A percentile compares a stretch with the other conserved stretches of the same genome.
Conservation (phyloP, 1,139 yeast genomes). For the Blastobotrys raffinosifermentans region DNA sequence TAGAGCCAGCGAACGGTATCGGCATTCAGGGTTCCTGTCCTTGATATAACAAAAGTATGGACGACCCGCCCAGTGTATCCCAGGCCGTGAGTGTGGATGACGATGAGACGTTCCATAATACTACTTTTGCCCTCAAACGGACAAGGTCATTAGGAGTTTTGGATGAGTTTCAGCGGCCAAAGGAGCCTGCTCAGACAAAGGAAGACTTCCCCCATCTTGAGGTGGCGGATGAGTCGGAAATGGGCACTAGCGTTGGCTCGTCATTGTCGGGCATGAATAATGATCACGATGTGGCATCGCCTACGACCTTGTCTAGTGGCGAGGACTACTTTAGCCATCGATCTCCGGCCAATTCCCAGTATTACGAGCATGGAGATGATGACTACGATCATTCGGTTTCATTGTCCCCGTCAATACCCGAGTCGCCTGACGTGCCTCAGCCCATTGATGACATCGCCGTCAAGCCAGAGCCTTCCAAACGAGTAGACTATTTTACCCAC, state of each 20-base stretch:
- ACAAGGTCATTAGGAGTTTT: conserved; percentile 79
- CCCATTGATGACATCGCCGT: conserved; percentile 76
- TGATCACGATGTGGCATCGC: not conserved
- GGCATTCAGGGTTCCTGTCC: too few species aligned
- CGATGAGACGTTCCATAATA: conserved; percentile 63
- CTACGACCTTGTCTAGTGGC: not conserved
- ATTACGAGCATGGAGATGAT: conserved; percentile 1
- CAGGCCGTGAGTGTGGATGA: conserved; percentile 61
- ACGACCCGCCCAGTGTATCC: conserved; percentile 22
- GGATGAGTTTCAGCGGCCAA: conserved; percentile 47
- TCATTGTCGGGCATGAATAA: too few species aligned
- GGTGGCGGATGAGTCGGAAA: not conserved
- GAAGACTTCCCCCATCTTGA: conserved; percentile 22
- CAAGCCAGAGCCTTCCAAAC: conserved; percentile 73
- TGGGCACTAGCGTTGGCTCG: not conserved
- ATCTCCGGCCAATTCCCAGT: not conserved
- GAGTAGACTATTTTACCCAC: conserved; percentile 91
- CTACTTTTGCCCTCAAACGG: conserved; percentile 72
- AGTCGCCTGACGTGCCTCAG: conserved; percentile 35
- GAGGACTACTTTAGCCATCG: not conserved
- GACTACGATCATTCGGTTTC: conserved; percentile 5
- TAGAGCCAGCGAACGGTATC: too few species aligned
- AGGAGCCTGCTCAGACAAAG: conserved; percentile 17
- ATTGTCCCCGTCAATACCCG: conserved; percentile 15
- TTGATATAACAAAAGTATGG: too few species aligned